Evolutionary conservation across 192 early-diverging fungal genomes (phyloP).

Genomic region (Linderina pennispora): DNA sequence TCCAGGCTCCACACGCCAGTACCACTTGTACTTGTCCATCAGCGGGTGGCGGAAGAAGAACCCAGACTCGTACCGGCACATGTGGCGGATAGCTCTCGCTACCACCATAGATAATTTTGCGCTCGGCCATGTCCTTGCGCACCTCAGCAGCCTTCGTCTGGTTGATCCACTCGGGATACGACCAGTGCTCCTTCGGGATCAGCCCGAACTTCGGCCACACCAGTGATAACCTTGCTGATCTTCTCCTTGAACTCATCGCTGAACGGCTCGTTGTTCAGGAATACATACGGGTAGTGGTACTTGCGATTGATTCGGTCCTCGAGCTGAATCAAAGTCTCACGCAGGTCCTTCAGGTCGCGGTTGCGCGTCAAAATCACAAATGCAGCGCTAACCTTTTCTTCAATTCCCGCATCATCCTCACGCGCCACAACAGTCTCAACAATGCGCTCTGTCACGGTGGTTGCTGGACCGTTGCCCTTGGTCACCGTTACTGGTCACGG

Average conservation of each 20-base stretch:
- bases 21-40: slow-evolving; percentile 63
- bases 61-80: slow-evolving; percentile 68
- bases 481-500: slow-evolving; percentile 30
- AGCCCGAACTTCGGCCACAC: slow-evolving; percentile 48
- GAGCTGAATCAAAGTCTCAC: slow-evolving; percentile 59
- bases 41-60: slow-evolving; percentile 74
- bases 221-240: slow-evolving; percentile 35
- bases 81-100: slow-evolving; percentile 60
- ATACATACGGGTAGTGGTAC: slow-evolving; percentile 78
- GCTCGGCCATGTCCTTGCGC: slow-evolving; percentile 49
- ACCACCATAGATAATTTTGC: slow-evolving; percentile 55
- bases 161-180: slow-evolving; percentile 66
- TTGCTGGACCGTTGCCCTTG: not conserved
- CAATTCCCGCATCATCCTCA: not conserved
- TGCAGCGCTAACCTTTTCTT: slow-evolving; percentile 53
- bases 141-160: slow-evolving; percentile 53
- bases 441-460: slow-evolving; percentile 14
- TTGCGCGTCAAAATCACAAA: slow-evolving; percentile 73
- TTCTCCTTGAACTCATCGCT: slow-evolving; percentile 59
- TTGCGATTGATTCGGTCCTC: slow-evolving; percentile 68
- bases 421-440: slow-evolving; percentile 7
- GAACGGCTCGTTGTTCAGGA: slow-evolving; percentile 75
- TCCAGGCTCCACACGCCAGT: slow-evolving; percentile 81
- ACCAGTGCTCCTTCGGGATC: slow-evolving; percentile 67
- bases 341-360: slow-evolving; percentile 58